phyloP scores from a whole-genome alignment of 139 green algal genomes.

The Pleodorina starrii region DNA sequence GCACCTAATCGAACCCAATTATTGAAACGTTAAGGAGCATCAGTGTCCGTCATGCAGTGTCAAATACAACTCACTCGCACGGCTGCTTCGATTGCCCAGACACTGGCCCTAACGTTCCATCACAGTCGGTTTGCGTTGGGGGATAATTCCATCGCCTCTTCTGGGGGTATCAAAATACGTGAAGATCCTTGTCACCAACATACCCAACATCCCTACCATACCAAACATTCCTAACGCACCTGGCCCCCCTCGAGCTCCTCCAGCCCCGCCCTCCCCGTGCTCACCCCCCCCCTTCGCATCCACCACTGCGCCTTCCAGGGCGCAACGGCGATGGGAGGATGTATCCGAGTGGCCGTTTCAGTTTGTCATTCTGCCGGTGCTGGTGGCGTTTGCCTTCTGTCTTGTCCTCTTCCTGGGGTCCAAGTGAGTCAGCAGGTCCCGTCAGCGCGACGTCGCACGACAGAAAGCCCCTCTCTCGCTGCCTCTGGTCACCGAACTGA shows the following conservation, averaged over 20 bases:
- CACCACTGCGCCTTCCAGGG: background rate
- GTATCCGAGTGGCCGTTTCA: background rate
- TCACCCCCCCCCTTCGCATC: background rate
- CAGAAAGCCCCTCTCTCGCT: too few species aligned
- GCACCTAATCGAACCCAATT: too few species aligned
- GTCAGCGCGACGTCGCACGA: too few species aligned
- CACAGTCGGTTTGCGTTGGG: too few species aligned
- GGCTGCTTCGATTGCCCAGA: too few species aligned
- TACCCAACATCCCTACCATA: background rate
- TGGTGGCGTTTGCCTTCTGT: slow-evolving; percentile 31
- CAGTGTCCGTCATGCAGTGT: too few species aligned
- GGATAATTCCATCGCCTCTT: too few species aligned
- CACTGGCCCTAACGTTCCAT: too few species aligned
- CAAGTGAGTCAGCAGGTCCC: background rate
- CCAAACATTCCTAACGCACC: background rate
- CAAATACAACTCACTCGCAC: too few species aligned
- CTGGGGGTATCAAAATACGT: background rate
- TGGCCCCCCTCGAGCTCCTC: background rate
- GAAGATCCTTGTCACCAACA: background rate
- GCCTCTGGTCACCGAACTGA: background rate
- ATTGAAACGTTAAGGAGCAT: too few species aligned
- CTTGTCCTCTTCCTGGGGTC: slow-evolving; percentile 18
- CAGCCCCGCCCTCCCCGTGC: background rate
- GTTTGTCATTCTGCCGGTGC: slow-evolving; percentile 17
- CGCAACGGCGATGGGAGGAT: slow-evolving; percentile 14